Evolutionary conservation across 164 flowering plant genomes (phyloP).

Genomic region (Umbilicus rupestris): DNA sequence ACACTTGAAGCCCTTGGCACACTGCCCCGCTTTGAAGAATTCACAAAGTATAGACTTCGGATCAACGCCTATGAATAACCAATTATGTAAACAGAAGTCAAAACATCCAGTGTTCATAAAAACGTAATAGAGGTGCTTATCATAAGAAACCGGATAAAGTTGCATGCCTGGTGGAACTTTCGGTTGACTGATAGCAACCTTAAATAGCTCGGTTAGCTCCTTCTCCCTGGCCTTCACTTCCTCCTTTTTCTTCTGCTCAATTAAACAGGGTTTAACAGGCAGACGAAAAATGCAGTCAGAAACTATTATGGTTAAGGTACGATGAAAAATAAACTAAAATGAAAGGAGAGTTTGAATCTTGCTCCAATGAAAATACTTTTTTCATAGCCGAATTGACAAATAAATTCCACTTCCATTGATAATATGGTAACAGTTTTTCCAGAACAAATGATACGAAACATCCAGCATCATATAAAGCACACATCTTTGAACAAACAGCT

Average conservation of each 20-base stretch:
- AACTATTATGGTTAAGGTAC: not conserved
- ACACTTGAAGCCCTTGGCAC: conserved; percentile 93
- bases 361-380: not conserved
- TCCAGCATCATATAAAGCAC: not conserved
- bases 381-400: not conserved
- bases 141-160: not conserved
- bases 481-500: not conserved
- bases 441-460: not conserved
- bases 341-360: not conserved
- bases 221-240: conserved; percentile 90
- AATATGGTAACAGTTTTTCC: not conserved
- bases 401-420: not conserved
- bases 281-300: not conserved
- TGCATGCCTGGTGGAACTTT: conserved; percentile 82
- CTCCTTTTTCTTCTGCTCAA: conserved; percentile 87
- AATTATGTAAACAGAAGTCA: not conserved
- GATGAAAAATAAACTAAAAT: not conserved
- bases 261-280: not conserved
- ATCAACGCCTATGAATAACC: conserved; percentile 69
- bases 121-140: not conserved
- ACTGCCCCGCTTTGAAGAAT: conserved; percentile 87
- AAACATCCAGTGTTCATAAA: not conserved
- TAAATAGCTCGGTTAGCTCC: conserved; percentile 86
- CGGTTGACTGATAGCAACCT: conserved; percentile 87
- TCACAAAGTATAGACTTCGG: conserved; percentile 95